Evolutionary conservation across 345 rosid genomes (phyloP).

Genomic region (Camelina neglecta): DNA sequence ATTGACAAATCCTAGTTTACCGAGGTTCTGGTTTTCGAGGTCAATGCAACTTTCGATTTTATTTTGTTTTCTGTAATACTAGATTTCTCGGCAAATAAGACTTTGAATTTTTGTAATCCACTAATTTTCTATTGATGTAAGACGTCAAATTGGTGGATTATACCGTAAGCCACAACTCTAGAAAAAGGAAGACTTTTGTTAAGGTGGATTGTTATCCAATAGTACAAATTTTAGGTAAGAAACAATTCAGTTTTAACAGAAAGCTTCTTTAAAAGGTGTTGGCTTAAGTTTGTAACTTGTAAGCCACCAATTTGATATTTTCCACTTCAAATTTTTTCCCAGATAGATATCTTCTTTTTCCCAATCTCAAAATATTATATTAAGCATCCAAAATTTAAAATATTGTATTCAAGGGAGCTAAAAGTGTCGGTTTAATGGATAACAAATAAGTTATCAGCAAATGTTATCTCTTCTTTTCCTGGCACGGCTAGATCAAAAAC

Average conservation of each 20-base stretch:
- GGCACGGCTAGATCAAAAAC: not conserved
- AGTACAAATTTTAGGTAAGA: not conserved
- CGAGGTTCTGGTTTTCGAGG: not conserved
- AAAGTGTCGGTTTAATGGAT: too few species aligned
- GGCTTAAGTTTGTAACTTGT: not conserved
- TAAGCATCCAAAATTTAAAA: not conserved
- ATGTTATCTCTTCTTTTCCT: not conserved
- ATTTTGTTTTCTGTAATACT: not conserved
- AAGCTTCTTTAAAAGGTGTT: not conserved
- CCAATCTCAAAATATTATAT: not conserved
- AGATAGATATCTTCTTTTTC: not conserved
- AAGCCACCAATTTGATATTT: slow-evolving; percentile 4
- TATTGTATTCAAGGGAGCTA: too few species aligned
- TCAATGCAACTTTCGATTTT: slow-evolving; percentile 1
- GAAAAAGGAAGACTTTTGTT: not conserved
- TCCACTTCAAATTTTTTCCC: not conserved
- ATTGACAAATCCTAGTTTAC: not conserved
- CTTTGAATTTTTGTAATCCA: not conserved
- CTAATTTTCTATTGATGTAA: not conserved
- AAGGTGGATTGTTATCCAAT: slow-evolving; percentile 21
- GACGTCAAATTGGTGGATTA: slow-evolving; percentile 12
- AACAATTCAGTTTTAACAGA: slow-evolving; percentile 10
- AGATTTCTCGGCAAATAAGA: slow-evolving; percentile 9
- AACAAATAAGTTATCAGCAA: too few species aligned
- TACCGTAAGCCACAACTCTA: slow-evolving; percentile 8